phyloP scores from a whole-genome alignment of 345 rosid genomes.

The Eucalyptus pauciflora region DNA sequence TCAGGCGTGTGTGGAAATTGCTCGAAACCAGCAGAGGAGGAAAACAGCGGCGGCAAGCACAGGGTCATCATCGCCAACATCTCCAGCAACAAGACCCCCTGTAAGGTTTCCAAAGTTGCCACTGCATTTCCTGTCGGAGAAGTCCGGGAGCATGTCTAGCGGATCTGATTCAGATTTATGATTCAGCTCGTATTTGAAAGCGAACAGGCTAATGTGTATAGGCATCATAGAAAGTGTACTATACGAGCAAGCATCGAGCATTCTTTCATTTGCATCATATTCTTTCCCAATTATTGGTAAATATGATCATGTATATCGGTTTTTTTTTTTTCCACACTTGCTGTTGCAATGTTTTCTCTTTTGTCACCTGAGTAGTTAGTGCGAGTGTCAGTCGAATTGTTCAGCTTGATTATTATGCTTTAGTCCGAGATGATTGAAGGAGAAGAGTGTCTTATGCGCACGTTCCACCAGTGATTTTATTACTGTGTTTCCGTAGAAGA shows the following conservation, averaged over 20 bases:
- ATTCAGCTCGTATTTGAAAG: neutral
- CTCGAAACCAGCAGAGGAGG: constrained; percentile 49
- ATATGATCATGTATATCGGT: neutral
- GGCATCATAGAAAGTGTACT: neutral
- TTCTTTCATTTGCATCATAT: neutral
- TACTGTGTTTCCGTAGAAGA: neutral
- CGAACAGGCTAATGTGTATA: constrained; percentile 6
- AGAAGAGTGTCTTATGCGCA: neutral
- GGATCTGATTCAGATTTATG: constrained; percentile 55
- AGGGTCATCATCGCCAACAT: constrained; percentile 19
- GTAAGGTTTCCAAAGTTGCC: constrained; percentile 74
- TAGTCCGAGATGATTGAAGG: neutral
- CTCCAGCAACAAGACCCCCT: constrained; percentile 15
- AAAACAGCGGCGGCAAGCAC: constrained; percentile 4
- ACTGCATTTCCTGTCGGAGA: constrained; percentile 51
- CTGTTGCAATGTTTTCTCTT: neutral
- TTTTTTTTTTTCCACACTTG: neutral
- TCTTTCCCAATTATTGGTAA: neutral
- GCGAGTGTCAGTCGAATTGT: neutral
- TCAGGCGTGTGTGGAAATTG: constrained; percentile 53
- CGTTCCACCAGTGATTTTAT: neutral
- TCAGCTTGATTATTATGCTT: neutral
- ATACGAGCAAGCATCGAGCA: neutral
- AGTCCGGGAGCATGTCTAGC: constrained; percentile 33
- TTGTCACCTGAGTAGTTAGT: neutral